Conservation (phyloP, 1,284 basidiomycete genomes). For the Boletellus deceptivus region DNA sequence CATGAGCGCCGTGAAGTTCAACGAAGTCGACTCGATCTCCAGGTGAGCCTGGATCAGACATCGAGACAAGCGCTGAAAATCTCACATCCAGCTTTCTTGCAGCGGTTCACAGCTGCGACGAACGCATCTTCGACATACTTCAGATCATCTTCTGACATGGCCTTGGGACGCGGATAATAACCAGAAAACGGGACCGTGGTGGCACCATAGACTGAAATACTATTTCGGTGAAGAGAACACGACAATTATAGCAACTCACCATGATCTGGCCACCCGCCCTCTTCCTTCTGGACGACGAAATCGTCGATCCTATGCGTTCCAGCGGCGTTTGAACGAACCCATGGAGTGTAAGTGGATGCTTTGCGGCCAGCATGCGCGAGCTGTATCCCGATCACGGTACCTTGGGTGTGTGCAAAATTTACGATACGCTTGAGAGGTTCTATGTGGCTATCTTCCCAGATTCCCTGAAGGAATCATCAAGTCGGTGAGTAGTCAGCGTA, state of each 20-base stretch:
- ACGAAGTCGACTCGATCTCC: slow-evolving; percentile 69
- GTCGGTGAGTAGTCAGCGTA: background rate
- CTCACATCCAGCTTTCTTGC: slow-evolving; percentile 63
- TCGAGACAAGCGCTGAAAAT: background rate
- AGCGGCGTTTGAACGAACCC: slow-evolving; percentile 37
- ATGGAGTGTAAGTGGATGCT: slow-evolving; percentile 49
- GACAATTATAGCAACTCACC: slow-evolving; percentile 22
- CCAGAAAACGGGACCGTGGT: slow-evolving; percentile 52
- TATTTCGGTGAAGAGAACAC: background rate
- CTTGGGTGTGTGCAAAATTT: slow-evolving; percentile 52
- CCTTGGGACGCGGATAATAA: slow-evolving; percentile 49
- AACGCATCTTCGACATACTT: slow-evolving; percentile 65
- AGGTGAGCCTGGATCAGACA: slow-evolving; percentile 1
- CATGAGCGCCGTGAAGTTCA: slow-evolving; percentile 74
- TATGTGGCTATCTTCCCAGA: slow-evolving; percentile 65
- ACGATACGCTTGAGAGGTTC: slow-evolving; percentile 55
- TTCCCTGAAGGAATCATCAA: slow-evolving; percentile 40
- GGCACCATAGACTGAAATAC: slow-evolving; percentile 43
- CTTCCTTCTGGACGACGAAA: slow-evolving; percentile 36
- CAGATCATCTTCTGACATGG: slow-evolving; percentile 56
- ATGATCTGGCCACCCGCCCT: slow-evolving; percentile 60
- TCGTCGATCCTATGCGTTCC: slow-evolving; percentile 21
- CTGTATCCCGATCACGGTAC: slow-evolving; percentile 54
- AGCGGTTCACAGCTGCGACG: slow-evolving; percentile 58
- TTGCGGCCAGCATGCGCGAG: slow-evolving; percentile 65